A percentile compares a stretch with the other conserved stretches of the same genome.
phyloP scores from a whole-genome alignment of 352 stramenopile genomes.

The Phytophthora rubi region DNA sequence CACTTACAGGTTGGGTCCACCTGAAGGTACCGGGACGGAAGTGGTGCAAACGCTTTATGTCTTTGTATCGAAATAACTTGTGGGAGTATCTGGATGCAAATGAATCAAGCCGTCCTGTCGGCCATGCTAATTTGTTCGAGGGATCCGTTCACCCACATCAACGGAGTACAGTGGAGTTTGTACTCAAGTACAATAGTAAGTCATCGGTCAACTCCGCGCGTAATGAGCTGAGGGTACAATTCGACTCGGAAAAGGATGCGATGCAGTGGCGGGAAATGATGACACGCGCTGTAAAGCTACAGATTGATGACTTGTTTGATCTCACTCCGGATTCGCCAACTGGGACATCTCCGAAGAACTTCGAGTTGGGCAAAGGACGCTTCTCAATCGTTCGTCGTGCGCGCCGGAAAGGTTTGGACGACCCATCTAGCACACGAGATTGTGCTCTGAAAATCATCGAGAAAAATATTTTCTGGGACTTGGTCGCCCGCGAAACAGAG shows the following conservation, averaged over 20 bases:
- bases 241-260: constrained; percentile 54
- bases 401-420: constrained; percentile 38
- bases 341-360: constrained; percentile 43
- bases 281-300: constrained; percentile 43
- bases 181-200: constrained; percentile 63
- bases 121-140: constrained; percentile 79
- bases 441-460: constrained; percentile 95
- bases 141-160: constrained; percentile 63
- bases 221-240: constrained; percentile 72
- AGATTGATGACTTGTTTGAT: constrained; percentile 77
- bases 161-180: constrained; percentile 56
- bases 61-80: constrained; percentile 74
- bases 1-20: constrained; percentile 57
- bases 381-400: constrained; percentile 79
- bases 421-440: constrained; percentile 37
- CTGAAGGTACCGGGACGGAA: constrained; percentile 68
- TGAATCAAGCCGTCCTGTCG: constrained; percentile 64
- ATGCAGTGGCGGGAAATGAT: constrained; percentile 51
- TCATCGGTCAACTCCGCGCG: constrained; percentile 54
- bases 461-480: constrained; percentile 89
- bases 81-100: constrained; percentile 81
- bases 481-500: constrained; percentile 89
- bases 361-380: constrained; percentile 83
- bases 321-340: constrained; percentile 55
- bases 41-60: constrained; percentile 76